Conservation (phyloP, 345 rosid species). For the Citrus reticulata region DNA sequence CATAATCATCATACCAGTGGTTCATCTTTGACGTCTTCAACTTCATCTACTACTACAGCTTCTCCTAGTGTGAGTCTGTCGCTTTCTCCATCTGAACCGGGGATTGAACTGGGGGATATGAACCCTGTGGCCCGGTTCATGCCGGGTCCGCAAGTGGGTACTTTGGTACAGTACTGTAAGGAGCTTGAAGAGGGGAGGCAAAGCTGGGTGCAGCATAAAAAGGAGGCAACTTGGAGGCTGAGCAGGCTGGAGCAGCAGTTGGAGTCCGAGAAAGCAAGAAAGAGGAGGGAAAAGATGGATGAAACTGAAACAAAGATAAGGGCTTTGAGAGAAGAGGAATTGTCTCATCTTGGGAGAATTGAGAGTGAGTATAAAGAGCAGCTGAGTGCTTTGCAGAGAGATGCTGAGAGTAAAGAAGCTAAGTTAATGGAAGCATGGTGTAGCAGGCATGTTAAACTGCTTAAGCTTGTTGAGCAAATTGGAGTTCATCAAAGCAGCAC, state of each 20-base stretch:
- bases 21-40: conserved; percentile 15
- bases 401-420: conserved; percentile 18
- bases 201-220: conserved; percentile 29
- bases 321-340: conserved; percentile 22
- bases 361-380: conserved; percentile 21
- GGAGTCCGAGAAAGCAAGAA: conserved; percentile 22
- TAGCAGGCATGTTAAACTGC: conserved; percentile 15
- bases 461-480: conserved; percentile 17
- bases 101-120: not conserved
- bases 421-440: conserved; percentile 26
- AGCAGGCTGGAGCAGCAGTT: conserved; percentile 28
- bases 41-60: conserved; percentile 5
- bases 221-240: conserved; percentile 30
- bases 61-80: conserved; percentile 17
- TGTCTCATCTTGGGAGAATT: conserved; percentile 12
- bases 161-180: conserved; percentile 16
- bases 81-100: conserved; percentile 14
- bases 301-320: conserved; percentile 22
- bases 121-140: conserved; percentile 1
- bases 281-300: conserved; percentile 24
- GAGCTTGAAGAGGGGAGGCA: conserved; percentile 25
- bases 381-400: conserved; percentile 15
- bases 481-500: conserved; percentile 4
- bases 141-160: conserved; percentile 9
- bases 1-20: not conserved